Evolutionary conservation across 2,329 filamentous ascomycete species (phyloP).

Genomic region (Microdochium bolleyi): DNA sequence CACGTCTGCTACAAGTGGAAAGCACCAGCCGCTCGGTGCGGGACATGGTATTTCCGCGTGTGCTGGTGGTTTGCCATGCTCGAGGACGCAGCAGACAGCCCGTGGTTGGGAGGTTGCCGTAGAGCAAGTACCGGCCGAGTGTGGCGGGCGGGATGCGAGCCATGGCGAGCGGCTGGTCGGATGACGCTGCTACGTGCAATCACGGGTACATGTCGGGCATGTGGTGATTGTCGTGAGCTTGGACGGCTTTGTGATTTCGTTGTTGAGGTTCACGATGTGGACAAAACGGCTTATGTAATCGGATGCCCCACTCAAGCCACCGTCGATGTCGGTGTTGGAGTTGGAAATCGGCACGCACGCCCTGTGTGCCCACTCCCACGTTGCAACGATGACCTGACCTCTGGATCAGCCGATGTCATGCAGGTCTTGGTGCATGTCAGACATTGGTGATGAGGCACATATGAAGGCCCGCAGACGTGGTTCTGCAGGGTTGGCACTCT

Average conservation of each 20-base stretch:
- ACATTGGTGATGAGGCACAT: constrained; percentile 23
- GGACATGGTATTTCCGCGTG: background rate
- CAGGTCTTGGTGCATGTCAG: too few species aligned
- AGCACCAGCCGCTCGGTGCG: background rate
- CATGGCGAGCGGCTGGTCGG: constrained; percentile 23
- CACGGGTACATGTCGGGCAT: constrained; percentile 15
- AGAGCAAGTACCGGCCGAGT: constrained; percentile 40
- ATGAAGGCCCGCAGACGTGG: constrained; percentile 12
- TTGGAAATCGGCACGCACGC: too few species aligned
- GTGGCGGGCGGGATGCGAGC: constrained; percentile 31
- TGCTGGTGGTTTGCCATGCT: background rate
- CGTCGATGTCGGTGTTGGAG: too few species aligned
- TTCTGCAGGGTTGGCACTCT: background rate
- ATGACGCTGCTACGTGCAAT: background rate
- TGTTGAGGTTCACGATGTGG: too few species aligned
- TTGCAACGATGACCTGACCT: too few species aligned
- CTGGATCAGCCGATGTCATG: too few species aligned
- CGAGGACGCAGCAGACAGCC: constrained; percentile 28
- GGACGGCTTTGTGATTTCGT: background rate
- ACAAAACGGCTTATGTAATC: too few species aligned
- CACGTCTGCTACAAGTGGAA: background rate
- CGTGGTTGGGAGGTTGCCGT: constrained; percentile 30
- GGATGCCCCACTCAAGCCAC: too few species aligned
- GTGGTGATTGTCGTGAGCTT: background rate
- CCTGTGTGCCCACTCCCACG: too few species aligned